These are phyloP conservation scores for Cucumis variabilis DNA, from an alignment of 331 rosid genomes.

Conservation along the genomic window DNA sequence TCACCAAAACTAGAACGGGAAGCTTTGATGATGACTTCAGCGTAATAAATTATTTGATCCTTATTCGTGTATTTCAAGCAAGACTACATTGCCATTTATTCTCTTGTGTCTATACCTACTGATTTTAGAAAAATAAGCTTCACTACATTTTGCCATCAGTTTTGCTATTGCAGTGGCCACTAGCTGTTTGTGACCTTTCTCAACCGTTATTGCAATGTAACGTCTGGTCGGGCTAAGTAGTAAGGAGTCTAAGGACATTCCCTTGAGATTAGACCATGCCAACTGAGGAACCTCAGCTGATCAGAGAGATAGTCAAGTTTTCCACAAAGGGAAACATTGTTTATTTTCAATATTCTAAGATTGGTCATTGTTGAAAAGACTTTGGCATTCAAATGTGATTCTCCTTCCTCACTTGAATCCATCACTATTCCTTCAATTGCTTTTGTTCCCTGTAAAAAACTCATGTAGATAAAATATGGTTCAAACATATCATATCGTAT, in stretches of 20 bases:
- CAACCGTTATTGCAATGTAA: no score
- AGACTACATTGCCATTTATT: not conserved
- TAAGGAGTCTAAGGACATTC: no score
- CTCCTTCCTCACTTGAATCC: slow-evolving; percentile 36
- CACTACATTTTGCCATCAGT: not conserved
- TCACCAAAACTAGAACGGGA: slow-evolving; percentile 44
- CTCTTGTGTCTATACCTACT: not conserved
- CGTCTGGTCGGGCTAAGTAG: no score
- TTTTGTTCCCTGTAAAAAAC: slow-evolving; percentile 43
- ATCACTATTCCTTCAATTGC: slow-evolving; percentile 50
- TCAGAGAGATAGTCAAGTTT: slow-evolving; percentile 47
- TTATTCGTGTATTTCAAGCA: not conserved
- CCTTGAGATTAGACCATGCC: no score
- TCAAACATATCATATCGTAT: no score
- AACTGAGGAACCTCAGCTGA: slow-evolving; percentile 47
- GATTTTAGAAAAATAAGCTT: not conserved
- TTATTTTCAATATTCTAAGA: slow-evolving; percentile 41
- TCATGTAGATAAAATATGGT: not conserved
- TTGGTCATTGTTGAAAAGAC: slow-evolving; percentile 41
- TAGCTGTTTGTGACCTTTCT: no score
- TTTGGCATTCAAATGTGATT: slow-evolving; percentile 33
- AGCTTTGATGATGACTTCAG: slow-evolving; percentile 49
- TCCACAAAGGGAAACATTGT: slow-evolving; percentile 34
- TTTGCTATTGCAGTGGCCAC: no score
- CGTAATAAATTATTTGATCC: no score